phyloP scores from a whole-genome alignment of 257 asterid species.

The Primulina eburnea region DNA sequence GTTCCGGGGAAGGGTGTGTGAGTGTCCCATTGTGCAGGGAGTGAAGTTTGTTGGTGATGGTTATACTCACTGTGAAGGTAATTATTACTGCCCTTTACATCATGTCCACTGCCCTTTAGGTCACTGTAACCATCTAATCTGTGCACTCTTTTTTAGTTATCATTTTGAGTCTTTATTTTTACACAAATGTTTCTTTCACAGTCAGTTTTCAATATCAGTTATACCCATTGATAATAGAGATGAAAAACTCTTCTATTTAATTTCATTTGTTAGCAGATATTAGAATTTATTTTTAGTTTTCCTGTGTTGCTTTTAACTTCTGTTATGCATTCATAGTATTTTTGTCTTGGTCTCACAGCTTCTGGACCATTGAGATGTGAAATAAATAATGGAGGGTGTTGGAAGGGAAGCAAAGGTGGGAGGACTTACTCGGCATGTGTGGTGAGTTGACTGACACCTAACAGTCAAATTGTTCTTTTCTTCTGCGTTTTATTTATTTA shows the following conservation, averaged over 20 bases:
- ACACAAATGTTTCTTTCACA: not conserved
- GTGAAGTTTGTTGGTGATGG: slow-evolving; percentile 86
- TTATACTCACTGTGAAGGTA: slow-evolving; percentile 89
- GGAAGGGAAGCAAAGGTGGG: slow-evolving; percentile 72
- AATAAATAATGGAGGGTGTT: slow-evolving; percentile 87
- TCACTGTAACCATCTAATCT: slow-evolving; percentile 4
- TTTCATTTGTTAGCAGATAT: too few species aligned
- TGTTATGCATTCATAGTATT: not conserved
- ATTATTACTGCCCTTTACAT: slow-evolving; percentile 5
- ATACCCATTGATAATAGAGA: too few species aligned
- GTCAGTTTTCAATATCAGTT: too few species aligned
- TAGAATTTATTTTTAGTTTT: too few species aligned
- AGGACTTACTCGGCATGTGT: slow-evolving; percentile 81
- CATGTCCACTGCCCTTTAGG: not conserved
- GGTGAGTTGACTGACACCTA: slow-evolving; percentile 47
- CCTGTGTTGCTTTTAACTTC: too few species aligned
- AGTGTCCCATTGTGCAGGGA: slow-evolving; percentile 89
- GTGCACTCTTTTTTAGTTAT: not conserved
- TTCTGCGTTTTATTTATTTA: not conserved
- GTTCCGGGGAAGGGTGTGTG: slow-evolving; percentile 88
- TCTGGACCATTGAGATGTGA: slow-evolving; percentile 85
- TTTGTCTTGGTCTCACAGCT: slow-evolving; percentile 45
- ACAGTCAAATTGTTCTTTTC: not conserved
- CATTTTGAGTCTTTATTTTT: not conserved
- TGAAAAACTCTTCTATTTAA: not conserved